A percentile compares a stretch with the other conserved stretches of the same genome.
These are phyloP conservation scores for Prunus fruticosa DNA, from an alignment of 306 rosid genomes.

Conservation along the genomic window DNA sequence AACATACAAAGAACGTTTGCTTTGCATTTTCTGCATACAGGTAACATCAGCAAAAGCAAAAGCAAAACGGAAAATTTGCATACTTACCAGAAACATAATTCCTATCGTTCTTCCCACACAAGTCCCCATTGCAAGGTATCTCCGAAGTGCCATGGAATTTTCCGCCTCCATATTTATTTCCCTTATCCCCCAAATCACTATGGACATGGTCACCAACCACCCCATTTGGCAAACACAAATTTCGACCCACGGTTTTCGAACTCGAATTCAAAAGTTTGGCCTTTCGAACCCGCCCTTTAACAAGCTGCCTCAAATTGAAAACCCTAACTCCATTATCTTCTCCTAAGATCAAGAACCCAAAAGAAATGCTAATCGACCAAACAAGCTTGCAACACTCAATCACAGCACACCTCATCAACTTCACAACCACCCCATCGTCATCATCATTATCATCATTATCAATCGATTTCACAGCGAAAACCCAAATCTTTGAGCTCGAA, in stretches of 20 bases:
- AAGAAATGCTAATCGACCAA: slow-evolving; percentile 59
- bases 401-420: slow-evolving; percentile 78
- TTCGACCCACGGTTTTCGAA: slow-evolving; percentile 26
- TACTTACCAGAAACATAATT: slow-evolving; percentile 58
- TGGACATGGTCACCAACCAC: slow-evolving; percentile 23
- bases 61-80: neutral
- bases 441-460: slow-evolving; percentile 28
- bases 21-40: neutral
- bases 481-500: slow-evolving; percentile 56
- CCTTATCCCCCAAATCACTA: slow-evolving; percentile 20
- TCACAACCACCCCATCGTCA: slow-evolving; percentile 39
- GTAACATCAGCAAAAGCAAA: neutral
- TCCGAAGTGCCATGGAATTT: slow-evolving; percentile 25
- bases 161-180: slow-evolving; percentile 28
- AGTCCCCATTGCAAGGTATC: slow-evolving; percentile 40
- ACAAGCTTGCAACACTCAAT: slow-evolving; percentile 58
- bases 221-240: slow-evolving; percentile 41
- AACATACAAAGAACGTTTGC: neutral
- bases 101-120: slow-evolving; percentile 42
- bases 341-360: slow-evolving; percentile 65
- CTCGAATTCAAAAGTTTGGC: slow-evolving; percentile 22
- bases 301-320: slow-evolving; percentile 54
- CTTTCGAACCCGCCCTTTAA: slow-evolving; percentile 40
- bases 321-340: slow-evolving; percentile 81
- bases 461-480: slow-evolving; percentile 53